phyloP scores from a whole-genome alignment of 2,329 filamentous ascomycete genomes.

The Aschersonia sp. region DNA sequence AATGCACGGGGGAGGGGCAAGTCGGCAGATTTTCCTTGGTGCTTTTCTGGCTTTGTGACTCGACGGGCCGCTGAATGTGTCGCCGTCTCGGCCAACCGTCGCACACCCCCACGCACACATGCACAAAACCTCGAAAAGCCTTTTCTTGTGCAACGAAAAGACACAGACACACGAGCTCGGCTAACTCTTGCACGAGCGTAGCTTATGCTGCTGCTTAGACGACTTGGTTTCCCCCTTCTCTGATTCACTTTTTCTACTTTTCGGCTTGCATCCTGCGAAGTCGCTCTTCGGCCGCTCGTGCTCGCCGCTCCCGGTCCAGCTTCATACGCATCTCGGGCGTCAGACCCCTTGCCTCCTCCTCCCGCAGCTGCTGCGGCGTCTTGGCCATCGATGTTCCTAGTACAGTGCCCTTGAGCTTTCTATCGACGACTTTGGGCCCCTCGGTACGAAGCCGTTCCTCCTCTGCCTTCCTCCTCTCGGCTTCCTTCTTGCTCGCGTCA shows the following conservation, averaged over 20 bases:
- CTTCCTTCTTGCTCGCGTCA: conserved; percentile 53
- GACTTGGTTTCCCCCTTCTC: no score
- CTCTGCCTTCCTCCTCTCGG: conserved; percentile 57
- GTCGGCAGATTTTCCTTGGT: no score
- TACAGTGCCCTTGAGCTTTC: conserved; percentile 36
- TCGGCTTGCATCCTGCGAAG: conserved; percentile 43
- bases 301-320: conserved; percentile 77
- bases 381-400: conserved; percentile 44
- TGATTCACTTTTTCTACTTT: conserved; percentile 5
- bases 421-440: conserved; percentile 40
- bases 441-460: conserved; percentile 57
- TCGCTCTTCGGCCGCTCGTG: conserved; percentile 81
- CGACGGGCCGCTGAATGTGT: no score
- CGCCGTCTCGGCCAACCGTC: no score
- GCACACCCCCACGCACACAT: no score
- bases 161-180: no score
- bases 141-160: no score
- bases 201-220: not conserved
- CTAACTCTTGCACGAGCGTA: not conserved
- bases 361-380: conserved; percentile 65
- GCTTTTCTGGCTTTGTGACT: no score
- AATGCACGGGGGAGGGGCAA: no score
- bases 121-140: no score
- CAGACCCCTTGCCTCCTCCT: conserved; percentile 72
- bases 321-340: conserved; percentile 75